These are phyloP conservation scores for Verticillium albo-atrum DNA, from an alignment of 2,329 filamentous ascomycete genomes.

Conservation along the genomic window DNA sequence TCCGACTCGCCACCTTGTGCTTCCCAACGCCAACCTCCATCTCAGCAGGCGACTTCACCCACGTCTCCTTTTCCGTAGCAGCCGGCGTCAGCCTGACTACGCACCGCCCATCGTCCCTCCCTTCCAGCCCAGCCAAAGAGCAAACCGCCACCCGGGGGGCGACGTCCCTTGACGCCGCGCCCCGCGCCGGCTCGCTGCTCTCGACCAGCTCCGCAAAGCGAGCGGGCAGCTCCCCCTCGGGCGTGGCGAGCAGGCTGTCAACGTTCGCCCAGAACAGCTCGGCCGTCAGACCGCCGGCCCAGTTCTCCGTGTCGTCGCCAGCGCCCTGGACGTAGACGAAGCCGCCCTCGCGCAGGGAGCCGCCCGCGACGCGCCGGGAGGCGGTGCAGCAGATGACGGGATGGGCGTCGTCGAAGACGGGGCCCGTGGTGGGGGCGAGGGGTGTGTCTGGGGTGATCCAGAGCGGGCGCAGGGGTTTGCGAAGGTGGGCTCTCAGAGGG, in stretches of 20 bases:
- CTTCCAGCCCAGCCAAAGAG: slow-evolving; percentile 19
- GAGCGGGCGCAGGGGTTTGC: slow-evolving; percentile 69
- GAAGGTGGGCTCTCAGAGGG: slow-evolving; percentile 49
- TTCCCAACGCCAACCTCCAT: slow-evolving; percentile 60
- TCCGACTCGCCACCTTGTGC: slow-evolving; percentile 76
- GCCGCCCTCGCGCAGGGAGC: slow-evolving; percentile 53
- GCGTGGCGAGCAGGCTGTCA: slow-evolving; percentile 52
- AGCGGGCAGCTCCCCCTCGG: slow-evolving; percentile 59
- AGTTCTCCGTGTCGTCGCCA: slow-evolving; percentile 91
- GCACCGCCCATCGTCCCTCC: slow-evolving; percentile 20
- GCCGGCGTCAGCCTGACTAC: slow-evolving; percentile 38
- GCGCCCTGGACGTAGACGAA: slow-evolving; percentile 81
- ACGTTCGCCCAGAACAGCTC: slow-evolving; percentile 73
- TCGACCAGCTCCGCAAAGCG: slow-evolving; percentile 42
- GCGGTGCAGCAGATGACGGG: slow-evolving; percentile 83
- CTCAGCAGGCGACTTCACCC: slow-evolving; percentile 32
- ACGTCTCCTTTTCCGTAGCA: slow-evolving; percentile 37
- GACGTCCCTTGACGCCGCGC: slow-evolving; percentile 1
- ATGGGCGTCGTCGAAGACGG: slow-evolving; percentile 55
- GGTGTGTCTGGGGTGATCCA: slow-evolving; percentile 74
- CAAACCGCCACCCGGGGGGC: slow-evolving; percentile 30
- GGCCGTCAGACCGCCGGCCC: slow-evolving; percentile 78
- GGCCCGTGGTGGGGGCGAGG: slow-evolving; percentile 26
- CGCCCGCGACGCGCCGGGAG: slow-evolving; percentile 65
- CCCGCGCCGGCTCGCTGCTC: background rate